Conservation (phyloP, 2,329 filamentous ascomycete genomes). For the Alternaria solani region DNA sequence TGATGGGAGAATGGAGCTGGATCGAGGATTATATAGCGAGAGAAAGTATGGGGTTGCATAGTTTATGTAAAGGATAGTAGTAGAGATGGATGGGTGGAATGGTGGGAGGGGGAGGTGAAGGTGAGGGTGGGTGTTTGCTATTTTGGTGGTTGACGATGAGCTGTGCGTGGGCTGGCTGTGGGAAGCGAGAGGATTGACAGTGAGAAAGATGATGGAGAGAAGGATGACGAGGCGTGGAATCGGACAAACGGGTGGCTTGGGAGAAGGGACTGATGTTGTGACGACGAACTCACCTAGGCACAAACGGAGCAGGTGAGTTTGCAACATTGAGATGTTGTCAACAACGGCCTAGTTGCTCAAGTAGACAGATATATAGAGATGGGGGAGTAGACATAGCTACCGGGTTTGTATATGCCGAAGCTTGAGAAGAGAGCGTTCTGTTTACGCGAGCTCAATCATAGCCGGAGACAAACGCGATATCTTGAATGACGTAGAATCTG, state of each 20-base stretch:
- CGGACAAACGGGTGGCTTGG: background rate
- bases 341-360: background rate
- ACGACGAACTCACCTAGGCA: background rate
- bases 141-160: background rate
- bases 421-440: background rate
- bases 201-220: background rate
- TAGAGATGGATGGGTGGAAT: background rate
- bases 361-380: background rate
- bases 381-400: background rate
- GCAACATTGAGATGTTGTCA: background rate
- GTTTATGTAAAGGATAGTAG: background rate
- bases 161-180: background rate
- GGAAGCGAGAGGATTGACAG: background rate
- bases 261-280: background rate
- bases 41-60: background rate
- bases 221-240: background rate
- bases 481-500: background rate
- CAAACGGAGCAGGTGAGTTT: background rate
- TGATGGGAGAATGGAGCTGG: background rate
- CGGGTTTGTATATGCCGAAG: background rate
- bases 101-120: background rate
- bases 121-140: background rate
- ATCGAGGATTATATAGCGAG: background rate
- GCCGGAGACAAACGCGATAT: background rate
- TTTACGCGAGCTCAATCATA: background rate